Conservation (phyloP, 192 early-diverging fungal species). For the Cetraspora pellucida region DNA sequence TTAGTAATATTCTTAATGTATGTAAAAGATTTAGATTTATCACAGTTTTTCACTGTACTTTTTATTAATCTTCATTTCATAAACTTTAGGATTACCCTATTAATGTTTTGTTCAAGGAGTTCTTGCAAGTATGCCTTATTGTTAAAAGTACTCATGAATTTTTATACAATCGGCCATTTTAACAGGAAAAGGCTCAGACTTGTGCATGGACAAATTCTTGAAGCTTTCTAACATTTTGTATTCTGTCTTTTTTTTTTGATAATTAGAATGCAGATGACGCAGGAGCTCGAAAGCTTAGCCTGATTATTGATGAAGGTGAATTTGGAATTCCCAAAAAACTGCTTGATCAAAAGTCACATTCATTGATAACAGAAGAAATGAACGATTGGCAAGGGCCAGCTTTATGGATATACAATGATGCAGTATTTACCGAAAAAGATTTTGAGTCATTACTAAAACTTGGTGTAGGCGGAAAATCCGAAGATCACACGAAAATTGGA, state of each 20-base stretch:
- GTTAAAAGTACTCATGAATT: not conserved
- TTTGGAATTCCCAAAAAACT: not conserved
- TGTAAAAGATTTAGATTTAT: too few species aligned
- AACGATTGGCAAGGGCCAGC: slow-evolving; percentile 38
- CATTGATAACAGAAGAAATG: slow-evolving; percentile 28
- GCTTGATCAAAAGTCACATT: not conserved
- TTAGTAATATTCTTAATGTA: slow-evolving; percentile 12
- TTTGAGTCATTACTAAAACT: slow-evolving; percentile 32
- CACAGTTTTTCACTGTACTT: too few species aligned
- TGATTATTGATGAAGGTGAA: slow-evolving; percentile 5
- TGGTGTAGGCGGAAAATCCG: slow-evolving; percentile 36
- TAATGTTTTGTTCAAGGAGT: not conserved
- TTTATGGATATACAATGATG: slow-evolving; percentile 36
- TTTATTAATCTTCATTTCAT: too few species aligned
- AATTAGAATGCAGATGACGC: slow-evolving; percentile 45
- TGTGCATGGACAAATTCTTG: too few species aligned
- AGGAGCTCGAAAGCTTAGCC: not conserved
- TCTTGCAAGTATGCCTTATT: not conserved
- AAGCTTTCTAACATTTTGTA: too few species aligned
- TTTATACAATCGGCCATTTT: not conserved
- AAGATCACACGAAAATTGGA: slow-evolving; percentile 14
- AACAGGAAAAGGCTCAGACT: too few species aligned
- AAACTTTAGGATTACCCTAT: not conserved
- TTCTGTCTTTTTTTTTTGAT: not conserved
- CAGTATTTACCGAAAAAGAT: slow-evolving; percentile 31